Evolutionary conservation across 495 filamentous ascomycete species (phyloP).

Genomic region (Penicillium herquei): DNA sequence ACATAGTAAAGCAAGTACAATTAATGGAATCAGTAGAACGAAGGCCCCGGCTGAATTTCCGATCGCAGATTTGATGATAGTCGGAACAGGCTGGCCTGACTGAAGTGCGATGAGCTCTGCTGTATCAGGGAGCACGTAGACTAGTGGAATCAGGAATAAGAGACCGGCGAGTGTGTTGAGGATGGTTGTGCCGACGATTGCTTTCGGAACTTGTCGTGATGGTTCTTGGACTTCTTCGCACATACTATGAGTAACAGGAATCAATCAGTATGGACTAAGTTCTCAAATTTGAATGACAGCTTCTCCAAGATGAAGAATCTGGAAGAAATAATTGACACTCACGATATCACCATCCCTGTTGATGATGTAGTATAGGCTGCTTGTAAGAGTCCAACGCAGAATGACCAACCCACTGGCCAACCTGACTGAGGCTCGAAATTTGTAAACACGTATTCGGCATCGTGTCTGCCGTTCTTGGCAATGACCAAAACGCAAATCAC

Average conservation of each 20-base stretch:
- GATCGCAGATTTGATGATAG: constrained; percentile 17
- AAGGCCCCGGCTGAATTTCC: constrained; percentile 52
- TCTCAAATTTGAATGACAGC: no score
- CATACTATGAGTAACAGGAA: constrained; percentile 38
- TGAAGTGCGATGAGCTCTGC: constrained; percentile 25
- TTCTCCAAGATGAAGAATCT: no score
- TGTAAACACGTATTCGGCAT: constrained; percentile 52
- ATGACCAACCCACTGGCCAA: constrained; percentile 59
- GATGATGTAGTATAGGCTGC: constrained; percentile 54
- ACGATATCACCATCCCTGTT: constrained; percentile 41
- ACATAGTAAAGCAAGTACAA: constrained; percentile 52
- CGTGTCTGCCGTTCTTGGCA: constrained; percentile 42
- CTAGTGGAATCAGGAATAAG: constrained; percentile 57
- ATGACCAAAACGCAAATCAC: constrained; percentile 53
- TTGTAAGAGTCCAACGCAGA: constrained; percentile 55
- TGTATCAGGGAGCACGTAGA: constrained; percentile 59
- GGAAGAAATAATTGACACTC: neutral
- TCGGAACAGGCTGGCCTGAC: constrained; percentile 41
- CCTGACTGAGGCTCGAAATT: constrained; percentile 52
- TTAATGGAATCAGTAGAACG: constrained; percentile 61
- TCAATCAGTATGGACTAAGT: no score
- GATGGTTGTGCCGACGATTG: constrained; percentile 62
- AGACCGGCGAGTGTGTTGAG: constrained; percentile 64
- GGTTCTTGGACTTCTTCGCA: constrained; percentile 63
- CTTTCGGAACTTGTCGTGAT: constrained; percentile 56